Conservation (phyloP, 306 rosid genomes). For the Alnus glutinosa region DNA sequence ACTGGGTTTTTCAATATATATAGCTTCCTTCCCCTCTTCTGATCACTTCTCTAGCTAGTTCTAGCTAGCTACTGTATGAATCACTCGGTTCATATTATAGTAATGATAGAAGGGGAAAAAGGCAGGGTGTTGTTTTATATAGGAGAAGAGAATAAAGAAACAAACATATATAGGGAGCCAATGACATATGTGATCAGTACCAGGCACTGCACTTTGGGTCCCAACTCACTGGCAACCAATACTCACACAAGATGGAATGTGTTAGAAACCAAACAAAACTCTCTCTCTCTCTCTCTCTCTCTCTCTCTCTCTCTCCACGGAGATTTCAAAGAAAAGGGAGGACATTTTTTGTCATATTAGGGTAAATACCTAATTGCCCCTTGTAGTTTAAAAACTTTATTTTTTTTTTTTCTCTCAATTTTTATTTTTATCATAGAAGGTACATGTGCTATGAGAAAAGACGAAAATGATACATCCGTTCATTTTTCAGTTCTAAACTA, state of each 20-base stretch:
- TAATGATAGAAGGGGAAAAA: conserved; percentile 1
- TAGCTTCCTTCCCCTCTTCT: too few species aligned
- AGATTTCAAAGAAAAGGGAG: background rate
- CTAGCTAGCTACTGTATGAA: background rate
- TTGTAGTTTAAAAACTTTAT: too few species aligned
- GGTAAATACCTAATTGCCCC: too few species aligned
- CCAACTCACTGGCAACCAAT: background rate
- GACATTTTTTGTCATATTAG: background rate
- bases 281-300: conserved; percentile 10
- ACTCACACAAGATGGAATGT: background rate
- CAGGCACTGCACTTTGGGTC: conserved; percentile 2
- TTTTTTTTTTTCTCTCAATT: too few species aligned
- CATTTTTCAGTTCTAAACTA: too few species aligned
- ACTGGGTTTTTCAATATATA: background rate
- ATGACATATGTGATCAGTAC: background rate
- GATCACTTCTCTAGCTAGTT: background rate
- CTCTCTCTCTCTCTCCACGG: background rate
- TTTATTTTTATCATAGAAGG: too few species aligned
- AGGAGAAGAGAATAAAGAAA: conserved; percentile 4
- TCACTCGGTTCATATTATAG: background rate
- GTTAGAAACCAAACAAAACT: background rate
- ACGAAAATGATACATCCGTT: too few species aligned
- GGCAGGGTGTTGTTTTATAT: conserved; percentile 11
- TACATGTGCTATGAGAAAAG: too few species aligned
- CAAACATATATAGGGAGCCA: background rate